These are phyloP conservation scores for Penicillium sp. DNA, from an alignment of 2,329 filamentous ascomycete species.

Conservation along the genomic window DNA sequence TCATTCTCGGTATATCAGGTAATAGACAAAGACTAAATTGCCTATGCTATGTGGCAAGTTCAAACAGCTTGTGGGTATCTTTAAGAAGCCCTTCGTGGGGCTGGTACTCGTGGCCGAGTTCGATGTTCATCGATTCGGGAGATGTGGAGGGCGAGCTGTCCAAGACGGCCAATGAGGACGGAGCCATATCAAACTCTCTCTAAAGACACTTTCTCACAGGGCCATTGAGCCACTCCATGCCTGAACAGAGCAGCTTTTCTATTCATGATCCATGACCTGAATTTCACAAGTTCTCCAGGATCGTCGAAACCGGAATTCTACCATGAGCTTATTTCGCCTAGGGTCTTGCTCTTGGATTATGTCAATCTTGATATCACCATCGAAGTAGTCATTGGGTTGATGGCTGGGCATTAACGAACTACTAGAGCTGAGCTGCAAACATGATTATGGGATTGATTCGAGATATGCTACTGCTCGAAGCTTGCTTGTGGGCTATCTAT, in stretches of 20 bases:
- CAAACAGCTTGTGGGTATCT: neutral
- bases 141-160: conserved; percentile 11
- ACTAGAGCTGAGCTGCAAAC: neutral
- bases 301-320: neutral
- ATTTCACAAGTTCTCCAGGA: neutral
- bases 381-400: neutral
- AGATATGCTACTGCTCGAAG: neutral
- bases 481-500: neutral
- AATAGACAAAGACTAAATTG: neutral
- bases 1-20: neutral
- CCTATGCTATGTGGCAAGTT: neutral
- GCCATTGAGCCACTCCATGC: neutral
- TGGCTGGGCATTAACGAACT: too few species aligned
- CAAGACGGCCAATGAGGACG: conserved; percentile 30
- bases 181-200: conserved; percentile 31
- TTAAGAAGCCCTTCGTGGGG: neutral
- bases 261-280: neutral
- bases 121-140: neutral
- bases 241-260: neutral
- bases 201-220: neutral
- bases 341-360: neutral
- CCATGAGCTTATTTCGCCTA: neutral
- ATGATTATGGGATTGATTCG: neutral
- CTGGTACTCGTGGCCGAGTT: conserved; percentile 3
- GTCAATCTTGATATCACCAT: neutral